Evolutionary conservation across 345 rosid genomes (phyloP).

Genomic region (Populus tremula): DNA sequence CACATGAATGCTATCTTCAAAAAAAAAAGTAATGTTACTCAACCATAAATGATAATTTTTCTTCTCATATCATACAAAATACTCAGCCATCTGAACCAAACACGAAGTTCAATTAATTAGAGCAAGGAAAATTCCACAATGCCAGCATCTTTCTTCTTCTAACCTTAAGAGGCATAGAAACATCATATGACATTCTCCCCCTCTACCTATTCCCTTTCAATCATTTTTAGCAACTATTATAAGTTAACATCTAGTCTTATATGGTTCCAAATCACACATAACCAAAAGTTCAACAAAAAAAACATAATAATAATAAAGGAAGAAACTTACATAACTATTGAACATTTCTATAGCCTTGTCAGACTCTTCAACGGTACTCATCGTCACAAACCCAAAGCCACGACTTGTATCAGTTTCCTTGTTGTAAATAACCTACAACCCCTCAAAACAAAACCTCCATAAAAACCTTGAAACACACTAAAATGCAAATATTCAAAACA

Average conservation of each 20-base stretch:
- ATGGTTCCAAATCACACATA: neutral
- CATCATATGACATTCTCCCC: neutral
- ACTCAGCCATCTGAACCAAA: neutral
- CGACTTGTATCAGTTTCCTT: constrained; percentile 82
- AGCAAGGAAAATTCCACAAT: neutral
- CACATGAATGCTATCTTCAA: no score
- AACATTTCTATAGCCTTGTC: constrained; percentile 72
- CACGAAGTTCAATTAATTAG: neutral
- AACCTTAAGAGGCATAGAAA: neutral
- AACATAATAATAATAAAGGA: neutral
- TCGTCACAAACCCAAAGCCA: constrained; percentile 90
- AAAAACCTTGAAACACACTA: neutral
- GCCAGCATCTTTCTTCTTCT: neutral
- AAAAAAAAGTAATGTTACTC: neutral
- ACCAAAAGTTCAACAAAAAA: neutral
- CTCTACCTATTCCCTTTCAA: neutral
- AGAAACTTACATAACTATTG: constrained; percentile 62
- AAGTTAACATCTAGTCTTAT: neutral
- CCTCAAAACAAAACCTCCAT: neutral
- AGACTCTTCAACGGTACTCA: constrained; percentile 86
- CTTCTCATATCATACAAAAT: neutral
- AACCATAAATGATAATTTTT: neutral
- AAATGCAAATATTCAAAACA: neutral
- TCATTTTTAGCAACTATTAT: neutral
- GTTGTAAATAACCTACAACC: constrained; percentile 72